These are phyloP conservation scores for Neopestalotiopsis clavispora DNA, from an alignment of 2,329 filamentous ascomycete species.

Conservation along the genomic window DNA sequence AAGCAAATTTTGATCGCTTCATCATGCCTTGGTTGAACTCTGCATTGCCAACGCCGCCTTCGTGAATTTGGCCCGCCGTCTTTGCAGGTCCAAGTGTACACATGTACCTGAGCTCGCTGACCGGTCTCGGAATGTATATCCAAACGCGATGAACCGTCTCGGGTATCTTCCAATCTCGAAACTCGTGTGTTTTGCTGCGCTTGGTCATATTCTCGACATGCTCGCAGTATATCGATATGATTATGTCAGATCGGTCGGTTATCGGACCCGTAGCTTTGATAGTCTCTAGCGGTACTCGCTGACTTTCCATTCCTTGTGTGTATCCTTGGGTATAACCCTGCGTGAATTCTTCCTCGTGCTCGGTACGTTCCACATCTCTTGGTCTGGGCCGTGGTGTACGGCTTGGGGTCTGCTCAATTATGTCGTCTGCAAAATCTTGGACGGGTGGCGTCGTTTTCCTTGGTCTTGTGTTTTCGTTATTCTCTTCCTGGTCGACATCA, in stretches of 20 bases:
- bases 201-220: constrained; percentile 54
- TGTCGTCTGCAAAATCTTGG: constrained; percentile 6
- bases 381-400: constrained; percentile 19
- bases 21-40: constrained; percentile 52
- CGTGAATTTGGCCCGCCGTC: constrained; percentile 52
- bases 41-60: constrained; percentile 53
- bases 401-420: constrained; percentile 21
- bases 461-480: not conserved
- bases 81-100: constrained; percentile 55
- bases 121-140: constrained; percentile 58
- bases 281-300: constrained; percentile 36
- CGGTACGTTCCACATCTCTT: constrained; percentile 19
- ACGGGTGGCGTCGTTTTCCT: not conserved
- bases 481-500: not conserved
- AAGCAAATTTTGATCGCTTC: constrained; percentile 49
- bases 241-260: constrained; percentile 47
- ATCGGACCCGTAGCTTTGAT: constrained; percentile 41
- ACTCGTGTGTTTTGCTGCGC: constrained; percentile 59
- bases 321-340: constrained; percentile 26
- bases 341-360: not conserved
- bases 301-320: constrained; percentile 37
- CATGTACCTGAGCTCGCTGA: constrained; percentile 62
- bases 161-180: constrained; percentile 61
- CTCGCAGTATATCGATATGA: constrained; percentile 62
- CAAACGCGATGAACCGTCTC: constrained; percentile 62